Base-by-base conservation (phyloP, 257 asterid genomes). In the Solanum habrochaites region DNA sequence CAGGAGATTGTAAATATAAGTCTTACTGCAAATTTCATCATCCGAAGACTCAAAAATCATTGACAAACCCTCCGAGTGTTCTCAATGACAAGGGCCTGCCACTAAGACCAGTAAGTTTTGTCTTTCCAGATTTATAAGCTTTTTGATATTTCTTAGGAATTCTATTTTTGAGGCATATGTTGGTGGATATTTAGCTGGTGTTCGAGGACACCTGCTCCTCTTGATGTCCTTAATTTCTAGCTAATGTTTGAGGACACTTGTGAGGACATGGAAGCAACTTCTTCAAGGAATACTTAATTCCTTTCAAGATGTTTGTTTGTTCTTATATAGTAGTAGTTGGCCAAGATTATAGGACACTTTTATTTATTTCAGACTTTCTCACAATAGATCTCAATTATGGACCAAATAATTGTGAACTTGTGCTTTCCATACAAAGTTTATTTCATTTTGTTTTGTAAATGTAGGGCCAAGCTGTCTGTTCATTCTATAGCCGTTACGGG, bases 391-490 rank as follows among this genome's bases (percentile, higher is more conserved):
- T 80, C 43, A 47, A 80, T 29, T 80, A 49, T 47, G 69, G 16
- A 78, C 29, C 16, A 47, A 47, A 80, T 47, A 47, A 31, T 47
- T 27, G 18, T 80, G 67, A 47, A 80, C 42, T 47, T 80, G 27
- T 47, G 27, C 5, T 45, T 80, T 42, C 60, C 62, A 14, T 43
- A 14, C 83, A 77, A n/a, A 11, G 49, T 77, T 13, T 27, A 16
- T 43, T 43, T 78, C 84, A 27, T 42, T 35, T 83, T 83, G 52
- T 37, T 58, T 49, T 45, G 27, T 78, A 85, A 32, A 62, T 91
- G 87, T 93, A 96, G 98, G 99, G 93, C 85, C 96, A 93, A 90
- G 91, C 96, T 75, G 88, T 95, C 85, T 96, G 99, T 90, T 89
- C 96, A 16, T 92, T 91, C 91, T 96, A 93, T 88, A 93, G 91